Conservation (phyloP, 108 stramenopile species). For the Nitzschia putrida region DNA sequence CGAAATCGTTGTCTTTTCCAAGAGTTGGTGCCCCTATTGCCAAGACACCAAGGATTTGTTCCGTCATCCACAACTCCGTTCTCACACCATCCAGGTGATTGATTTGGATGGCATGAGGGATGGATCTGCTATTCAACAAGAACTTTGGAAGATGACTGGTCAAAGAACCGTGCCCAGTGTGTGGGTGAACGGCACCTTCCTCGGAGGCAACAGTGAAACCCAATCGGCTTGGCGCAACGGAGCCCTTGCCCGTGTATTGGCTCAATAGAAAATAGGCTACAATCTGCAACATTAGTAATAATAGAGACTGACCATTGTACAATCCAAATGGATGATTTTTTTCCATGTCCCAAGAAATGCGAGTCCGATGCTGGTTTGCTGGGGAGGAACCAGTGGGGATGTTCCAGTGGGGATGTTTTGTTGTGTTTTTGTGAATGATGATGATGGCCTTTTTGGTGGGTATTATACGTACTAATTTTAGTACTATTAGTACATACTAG, state of each 20-base stretch:
- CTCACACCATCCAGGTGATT: not conserved
- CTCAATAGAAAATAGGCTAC: no score
- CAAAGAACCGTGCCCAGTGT: conserved; percentile 81
- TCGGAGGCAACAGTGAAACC: conserved; percentile 71
- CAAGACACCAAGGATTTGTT: not conserved
- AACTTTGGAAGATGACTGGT: conserved; percentile 44
- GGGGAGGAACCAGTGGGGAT: no score
- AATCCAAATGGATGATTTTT: no score
- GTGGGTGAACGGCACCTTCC: conserved; percentile 58
- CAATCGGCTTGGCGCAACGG: conserved; percentile 54
- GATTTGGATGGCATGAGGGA: conserved; percentile 13
- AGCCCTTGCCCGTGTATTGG: conserved; percentile 28
- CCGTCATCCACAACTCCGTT: not conserved
- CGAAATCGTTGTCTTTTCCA: not conserved
- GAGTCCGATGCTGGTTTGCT: no score
- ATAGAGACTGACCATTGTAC: no score
- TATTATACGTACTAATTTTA: no score
- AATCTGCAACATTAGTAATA: no score
- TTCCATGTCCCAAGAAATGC: no score
- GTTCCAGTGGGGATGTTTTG: no score
- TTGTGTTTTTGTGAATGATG: no score
- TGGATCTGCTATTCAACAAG: conserved; percentile 54
- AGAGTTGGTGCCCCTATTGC: not conserved
- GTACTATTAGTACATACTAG: no score
- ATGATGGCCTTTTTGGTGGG: no score